phyloP scores from a whole-genome alignment of 371 early-diverging fungal genomes.

The Mortierella sp. region DNA sequence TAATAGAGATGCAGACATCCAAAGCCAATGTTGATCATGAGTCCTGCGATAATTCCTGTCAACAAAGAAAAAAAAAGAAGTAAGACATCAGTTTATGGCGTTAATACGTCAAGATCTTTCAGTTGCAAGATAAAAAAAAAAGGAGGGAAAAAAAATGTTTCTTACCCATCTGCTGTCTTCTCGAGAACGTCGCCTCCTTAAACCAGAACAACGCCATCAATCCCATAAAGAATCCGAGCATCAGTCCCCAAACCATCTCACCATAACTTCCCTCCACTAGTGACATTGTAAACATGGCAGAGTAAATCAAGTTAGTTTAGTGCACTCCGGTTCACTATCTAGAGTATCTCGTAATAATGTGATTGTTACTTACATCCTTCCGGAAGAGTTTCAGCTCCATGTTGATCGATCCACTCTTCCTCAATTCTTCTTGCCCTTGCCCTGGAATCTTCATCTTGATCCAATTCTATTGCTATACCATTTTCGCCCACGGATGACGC shows the following conservation, averaged over 20 bases:
- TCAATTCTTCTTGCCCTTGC: constrained; percentile 67
- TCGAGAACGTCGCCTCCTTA: constrained; percentile 73
- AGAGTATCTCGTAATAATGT: background rate
- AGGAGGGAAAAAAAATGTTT: background rate
- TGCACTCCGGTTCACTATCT: no score
- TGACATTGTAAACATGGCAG: no score
- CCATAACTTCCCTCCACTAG: constrained; percentile 67
- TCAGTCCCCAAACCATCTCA: constrained; percentile 75
- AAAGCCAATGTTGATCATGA: constrained; percentile 76
- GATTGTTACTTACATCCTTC: constrained; percentile 63
- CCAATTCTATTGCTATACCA: constrained; percentile 33
- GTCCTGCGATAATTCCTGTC: constrained; percentile 71
- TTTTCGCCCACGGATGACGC: constrained; percentile 44
- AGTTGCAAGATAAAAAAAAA: no score
- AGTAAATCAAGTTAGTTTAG: no score
- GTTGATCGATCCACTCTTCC: constrained; percentile 80
- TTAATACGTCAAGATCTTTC: background rate
- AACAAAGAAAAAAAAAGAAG: no score
- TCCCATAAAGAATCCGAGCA: constrained; percentile 77
- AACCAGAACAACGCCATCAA: constrained; percentile 77
- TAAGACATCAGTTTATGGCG: no score
- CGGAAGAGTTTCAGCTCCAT: constrained; percentile 67
- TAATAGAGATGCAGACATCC: constrained; percentile 71
- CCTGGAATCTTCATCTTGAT: constrained; percentile 55
- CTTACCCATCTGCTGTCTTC: constrained; percentile 77